These are phyloP conservation scores for Neckera pumila DNA, from an alignment of 225 moss, liverwort and hornwort species.

Conservation along the genomic window DNA sequence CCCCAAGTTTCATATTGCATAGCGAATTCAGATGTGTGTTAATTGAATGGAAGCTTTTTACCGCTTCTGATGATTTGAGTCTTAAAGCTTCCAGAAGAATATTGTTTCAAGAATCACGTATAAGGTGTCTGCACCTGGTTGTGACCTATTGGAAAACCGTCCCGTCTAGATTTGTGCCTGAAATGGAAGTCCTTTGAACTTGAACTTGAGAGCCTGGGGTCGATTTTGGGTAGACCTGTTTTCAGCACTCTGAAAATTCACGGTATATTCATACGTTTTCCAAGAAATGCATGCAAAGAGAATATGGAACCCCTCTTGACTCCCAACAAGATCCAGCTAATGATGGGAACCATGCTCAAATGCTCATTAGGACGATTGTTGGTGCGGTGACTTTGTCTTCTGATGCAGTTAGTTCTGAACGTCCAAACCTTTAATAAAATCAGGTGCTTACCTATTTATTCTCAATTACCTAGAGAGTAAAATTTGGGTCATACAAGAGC, in stretches of 20 bases:
- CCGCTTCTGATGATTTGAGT: not conserved
- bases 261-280: not conserved
- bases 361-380: not conserved
- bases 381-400: not conserved
- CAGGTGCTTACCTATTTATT: not conserved
- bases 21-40: not conserved
- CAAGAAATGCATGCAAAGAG: not conserved
- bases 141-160: no score
- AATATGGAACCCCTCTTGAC: not conserved
- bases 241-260: not conserved
- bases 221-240: not conserved
- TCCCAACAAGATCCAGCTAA: not conserved
- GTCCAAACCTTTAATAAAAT: not conserved
- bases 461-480: not conserved
- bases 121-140: not conserved
- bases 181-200: not conserved
- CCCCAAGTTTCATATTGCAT: not conserved
- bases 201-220: not conserved
- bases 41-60: not conserved
- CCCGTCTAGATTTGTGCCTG: not conserved
- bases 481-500: not conserved
- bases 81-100: not conserved
- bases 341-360: not conserved
- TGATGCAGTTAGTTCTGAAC: not conserved
- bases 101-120: not conserved